phyloP scores from a whole-genome alignment of 805 yeast genomes.

The Geotrichum ghanense region DNA sequence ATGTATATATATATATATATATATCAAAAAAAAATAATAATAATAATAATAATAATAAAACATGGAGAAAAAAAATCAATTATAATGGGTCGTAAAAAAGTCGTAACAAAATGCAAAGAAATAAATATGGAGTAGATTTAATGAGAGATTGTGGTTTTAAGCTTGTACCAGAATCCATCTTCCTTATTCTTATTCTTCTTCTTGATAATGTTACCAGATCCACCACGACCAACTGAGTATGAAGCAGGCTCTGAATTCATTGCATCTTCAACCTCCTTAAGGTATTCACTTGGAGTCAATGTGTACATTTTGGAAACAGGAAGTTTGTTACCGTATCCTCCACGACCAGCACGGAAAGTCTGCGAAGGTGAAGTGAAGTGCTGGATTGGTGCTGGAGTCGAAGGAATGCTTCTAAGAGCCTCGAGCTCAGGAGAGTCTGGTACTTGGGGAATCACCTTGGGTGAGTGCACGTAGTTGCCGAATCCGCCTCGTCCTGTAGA shows the following conservation, averaged over 20 bases:
- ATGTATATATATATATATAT: too few species aligned
- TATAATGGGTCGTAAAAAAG: neutral
- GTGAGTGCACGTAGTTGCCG: slow-evolving; percentile 16
- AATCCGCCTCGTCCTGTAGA: slow-evolving; percentile 24
- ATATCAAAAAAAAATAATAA: neutral
- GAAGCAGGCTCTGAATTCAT: slow-evolving; percentile 21
- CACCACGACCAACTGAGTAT: slow-evolving; percentile 29
- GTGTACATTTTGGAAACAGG: slow-evolving; percentile 20
- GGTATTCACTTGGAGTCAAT: slow-evolving; percentile 24
- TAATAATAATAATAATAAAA: too few species aligned
- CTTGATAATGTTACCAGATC: slow-evolving; percentile 24
- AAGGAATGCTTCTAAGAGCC: slow-evolving; percentile 11
- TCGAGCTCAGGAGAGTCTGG: slow-evolving; percentile 8
- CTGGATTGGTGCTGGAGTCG: slow-evolving; percentile 27
- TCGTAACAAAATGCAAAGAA: neutral
- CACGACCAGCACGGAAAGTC: slow-evolving; percentile 27
- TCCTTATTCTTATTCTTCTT: neutral
- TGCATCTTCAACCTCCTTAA: slow-evolving; percentile 24
- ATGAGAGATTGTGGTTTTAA: neutral
- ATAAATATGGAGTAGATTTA: neutral
- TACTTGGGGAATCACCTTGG: slow-evolving; percentile 5
- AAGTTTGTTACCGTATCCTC: slow-evolving; percentile 29
- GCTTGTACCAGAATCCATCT: neutral
- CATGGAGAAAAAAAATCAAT: neutral
- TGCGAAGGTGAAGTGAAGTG: slow-evolving; percentile 24